phyloP scores from a whole-genome alignment of 1,284 basidiomycete species.

The Apiotrichum porosum region DNA sequence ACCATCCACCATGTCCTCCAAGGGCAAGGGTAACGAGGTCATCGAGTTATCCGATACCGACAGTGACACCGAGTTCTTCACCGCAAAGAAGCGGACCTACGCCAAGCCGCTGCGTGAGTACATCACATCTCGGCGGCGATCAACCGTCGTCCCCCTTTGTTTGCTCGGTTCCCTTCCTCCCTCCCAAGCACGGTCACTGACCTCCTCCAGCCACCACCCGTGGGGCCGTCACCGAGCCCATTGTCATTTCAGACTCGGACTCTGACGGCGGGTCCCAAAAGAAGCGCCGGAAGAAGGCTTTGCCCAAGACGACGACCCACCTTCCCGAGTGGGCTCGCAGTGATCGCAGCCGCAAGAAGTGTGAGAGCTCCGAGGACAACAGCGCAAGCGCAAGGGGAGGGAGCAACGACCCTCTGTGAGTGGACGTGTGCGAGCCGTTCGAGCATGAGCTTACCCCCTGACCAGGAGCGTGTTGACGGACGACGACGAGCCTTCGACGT shows the following conservation, averaged over 20 bases:
- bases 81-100: background rate
- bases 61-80: slow-evolving; percentile 33
- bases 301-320: slow-evolving; percentile 8
- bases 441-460: background rate
- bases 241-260: background rate
- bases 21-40: slow-evolving; percentile 17
- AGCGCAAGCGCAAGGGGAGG: background rate
- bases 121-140: background rate
- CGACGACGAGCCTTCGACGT: background rate
- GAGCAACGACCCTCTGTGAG: background rate
- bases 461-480: background rate
- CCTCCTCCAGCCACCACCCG: background rate
- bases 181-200: background rate
- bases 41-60: slow-evolving; percentile 16
- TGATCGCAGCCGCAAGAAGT: too few species aligned
- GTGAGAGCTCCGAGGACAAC: background rate
- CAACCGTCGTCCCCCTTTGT: background rate
- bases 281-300: background rate
- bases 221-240: background rate
- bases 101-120: slow-evolving; percentile 8
- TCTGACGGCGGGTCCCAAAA: background rate
- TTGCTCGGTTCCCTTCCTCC: background rate
- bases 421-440: background rate
- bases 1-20: too few species aligned
- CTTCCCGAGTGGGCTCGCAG: too few species aligned